phyloP scores from a whole-genome alignment of 768 basidiomycete genomes.

The Imleria badia region DNA sequence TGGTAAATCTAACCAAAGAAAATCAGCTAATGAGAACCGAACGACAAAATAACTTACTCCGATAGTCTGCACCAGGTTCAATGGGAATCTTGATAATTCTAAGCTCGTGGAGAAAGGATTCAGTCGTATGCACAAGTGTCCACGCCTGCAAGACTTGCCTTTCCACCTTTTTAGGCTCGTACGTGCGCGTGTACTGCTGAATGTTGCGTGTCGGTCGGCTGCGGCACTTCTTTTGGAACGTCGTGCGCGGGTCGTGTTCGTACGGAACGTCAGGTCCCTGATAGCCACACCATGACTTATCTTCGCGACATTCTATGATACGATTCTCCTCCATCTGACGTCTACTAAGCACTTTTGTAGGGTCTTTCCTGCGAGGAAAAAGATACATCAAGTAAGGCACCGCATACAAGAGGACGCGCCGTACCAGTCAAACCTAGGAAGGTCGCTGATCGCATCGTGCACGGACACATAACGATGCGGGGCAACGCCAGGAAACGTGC shows the following conservation, averaged over 20 bases:
- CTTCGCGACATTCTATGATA: conserved; percentile 40
- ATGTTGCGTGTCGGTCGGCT: conserved; percentile 45
- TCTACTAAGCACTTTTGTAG: conserved; percentile 2
- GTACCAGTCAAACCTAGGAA: conserved; percentile 75
- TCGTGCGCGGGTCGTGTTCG: conserved; percentile 35
- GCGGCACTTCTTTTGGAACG: conserved; percentile 50
- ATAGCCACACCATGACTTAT: conserved; percentile 35
- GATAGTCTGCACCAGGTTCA: conserved; percentile 59
- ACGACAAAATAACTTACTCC: conserved; percentile 38
- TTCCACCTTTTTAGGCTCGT: conserved; percentile 52
- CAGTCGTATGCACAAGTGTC: background rate
- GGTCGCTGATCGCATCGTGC: conserved; percentile 71
- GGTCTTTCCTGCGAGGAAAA: conserved; percentile 24
- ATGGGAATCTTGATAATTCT: conserved; percentile 66
- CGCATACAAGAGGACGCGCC: background rate
- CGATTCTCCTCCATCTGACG: conserved; percentile 16
- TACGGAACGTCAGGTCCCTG: conserved; percentile 30
- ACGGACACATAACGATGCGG: conserved; percentile 59
- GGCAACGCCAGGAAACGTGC: conserved; percentile 48
- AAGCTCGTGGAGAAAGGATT: background rate
- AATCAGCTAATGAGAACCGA: background rate
- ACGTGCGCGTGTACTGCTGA: conserved; percentile 66
- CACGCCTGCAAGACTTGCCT: conserved; percentile 40
- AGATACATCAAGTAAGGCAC: background rate
- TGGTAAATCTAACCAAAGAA: conserved; percentile 30